Percentiles rank a stretch among this genome's conserved stretches.
Evolutionary conservation across 208 protist genomes (phyloP).

Genomic region (Leishmania braziliensis): DNA sequence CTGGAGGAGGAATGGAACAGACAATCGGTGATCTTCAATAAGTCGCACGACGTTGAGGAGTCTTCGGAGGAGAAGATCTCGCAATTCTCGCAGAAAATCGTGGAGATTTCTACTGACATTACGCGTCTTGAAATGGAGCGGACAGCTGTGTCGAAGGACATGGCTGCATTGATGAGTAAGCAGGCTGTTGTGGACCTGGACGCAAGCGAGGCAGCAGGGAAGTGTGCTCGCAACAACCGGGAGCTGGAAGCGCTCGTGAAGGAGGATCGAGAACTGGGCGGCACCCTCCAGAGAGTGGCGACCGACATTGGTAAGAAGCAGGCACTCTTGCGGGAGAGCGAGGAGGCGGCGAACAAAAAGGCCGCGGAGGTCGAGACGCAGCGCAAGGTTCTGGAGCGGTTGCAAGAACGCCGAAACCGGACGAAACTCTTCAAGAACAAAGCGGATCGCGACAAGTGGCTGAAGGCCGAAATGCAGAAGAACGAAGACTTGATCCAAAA

Average conservation of each 20-base stretch:
- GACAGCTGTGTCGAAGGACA: constrained; percentile 61
- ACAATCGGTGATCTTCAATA: constrained; percentile 43
- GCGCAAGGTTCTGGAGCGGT: constrained; percentile 61
- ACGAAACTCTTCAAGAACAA: constrained; percentile 91
- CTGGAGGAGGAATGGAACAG: constrained; percentile 63
- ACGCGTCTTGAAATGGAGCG: constrained; percentile 58
- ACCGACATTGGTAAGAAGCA: constrained; percentile 45
- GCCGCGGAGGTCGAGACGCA: constrained; percentile 41
- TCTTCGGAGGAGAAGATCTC: constrained; percentile 52
- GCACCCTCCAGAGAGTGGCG: constrained; percentile 34
- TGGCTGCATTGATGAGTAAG: constrained; percentile 46
- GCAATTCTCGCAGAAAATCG: constrained; percentile 37
- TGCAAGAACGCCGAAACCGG: constrained; percentile 91
- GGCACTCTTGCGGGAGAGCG: constrained; percentile 30
- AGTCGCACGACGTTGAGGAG: constrained; percentile 43
- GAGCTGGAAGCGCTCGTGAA: constrained; percentile 58
- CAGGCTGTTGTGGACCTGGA: constrained; percentile 75
- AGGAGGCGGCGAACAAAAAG: constrained; percentile 40
- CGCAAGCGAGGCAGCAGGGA: constrained; percentile 49
- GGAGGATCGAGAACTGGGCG: constrained; percentile 57
- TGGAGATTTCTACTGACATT: constrained; percentile 45
- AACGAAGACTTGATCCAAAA: constrained; percentile 60
- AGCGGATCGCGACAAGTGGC: constrained; percentile 88
- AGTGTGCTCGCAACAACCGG: constrained; percentile 39
- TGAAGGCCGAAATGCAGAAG: constrained; percentile 82